phyloP scores from a whole-genome alignment of 208 protist genomes.

The Balamuthia mandrillaris region DNA sequence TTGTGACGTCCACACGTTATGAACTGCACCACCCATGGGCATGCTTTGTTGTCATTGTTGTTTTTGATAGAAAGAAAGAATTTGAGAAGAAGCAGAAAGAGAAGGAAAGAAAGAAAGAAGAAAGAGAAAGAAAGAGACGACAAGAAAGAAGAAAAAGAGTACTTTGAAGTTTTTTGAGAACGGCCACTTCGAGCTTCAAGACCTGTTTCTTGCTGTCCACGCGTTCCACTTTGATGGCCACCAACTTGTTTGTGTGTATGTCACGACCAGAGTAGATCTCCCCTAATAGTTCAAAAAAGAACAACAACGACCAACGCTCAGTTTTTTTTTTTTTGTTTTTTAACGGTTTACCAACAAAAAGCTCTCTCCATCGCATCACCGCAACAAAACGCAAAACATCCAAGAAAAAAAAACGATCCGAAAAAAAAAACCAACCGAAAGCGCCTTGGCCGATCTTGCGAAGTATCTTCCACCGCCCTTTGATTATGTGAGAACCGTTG shows the following conservation, averaged over 20 bases:
- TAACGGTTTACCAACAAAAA: too few species aligned
- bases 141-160: too few species aligned
- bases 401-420: too few species aligned
- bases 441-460: conserved; percentile 89
- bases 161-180: conserved; percentile 90
- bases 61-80: too few species aligned
- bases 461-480: conserved; percentile 79
- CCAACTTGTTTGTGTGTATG: conserved; percentile 64
- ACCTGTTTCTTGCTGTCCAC: conserved; percentile 91
- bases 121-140: too few species aligned
- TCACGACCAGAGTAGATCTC: conserved; percentile 81
- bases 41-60: conserved; percentile 56
- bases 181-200: conserved; percentile 88
- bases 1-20: conserved; percentile 84
- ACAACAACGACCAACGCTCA: too few species aligned
- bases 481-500: conserved; percentile 30
- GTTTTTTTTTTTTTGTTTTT: too few species aligned
- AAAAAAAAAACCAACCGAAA: conserved; percentile 69
- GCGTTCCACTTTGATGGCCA: conserved; percentile 91
- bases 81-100: too few species aligned
- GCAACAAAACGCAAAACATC: too few species aligned
- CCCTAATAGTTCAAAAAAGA: too few species aligned
- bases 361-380: too few species aligned
- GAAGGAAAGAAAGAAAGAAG: too few species aligned
- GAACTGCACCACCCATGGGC: conserved; percentile 87